Conservation (phyloP, 2,329 filamentous ascomycete genomes). For the Westerdykella ornata region DNA sequence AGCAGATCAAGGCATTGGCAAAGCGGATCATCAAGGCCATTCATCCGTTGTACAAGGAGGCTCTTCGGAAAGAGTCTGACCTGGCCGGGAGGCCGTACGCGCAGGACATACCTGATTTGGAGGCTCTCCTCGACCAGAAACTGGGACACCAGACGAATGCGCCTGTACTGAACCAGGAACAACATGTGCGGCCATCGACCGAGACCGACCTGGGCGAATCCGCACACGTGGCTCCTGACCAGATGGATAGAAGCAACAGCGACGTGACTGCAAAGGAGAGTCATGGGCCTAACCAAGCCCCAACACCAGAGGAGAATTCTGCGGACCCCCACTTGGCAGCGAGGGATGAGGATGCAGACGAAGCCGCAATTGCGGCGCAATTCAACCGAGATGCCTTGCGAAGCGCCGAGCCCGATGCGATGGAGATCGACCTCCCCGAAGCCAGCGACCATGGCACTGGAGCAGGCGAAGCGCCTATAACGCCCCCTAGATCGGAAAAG, state of each 20-base stretch:
- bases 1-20: constrained; percentile 75
- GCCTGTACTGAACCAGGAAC: constrained; percentile 19
- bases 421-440: constrained; percentile 17
- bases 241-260: constrained; percentile 4
- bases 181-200: constrained; percentile 16
- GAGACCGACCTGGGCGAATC: constrained; percentile 11
- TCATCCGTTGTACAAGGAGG: constrained; percentile 69
- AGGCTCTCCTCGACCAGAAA: constrained; percentile 63
- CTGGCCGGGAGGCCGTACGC: constrained; percentile 65
- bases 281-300: constrained; percentile 25
- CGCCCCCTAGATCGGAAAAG: constrained; percentile 55
- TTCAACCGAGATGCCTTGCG: constrained; percentile 26
- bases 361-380: constrained; percentile 33
- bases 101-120: constrained; percentile 64
- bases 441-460: constrained; percentile 33
- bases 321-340: constrained; percentile 20
- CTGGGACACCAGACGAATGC: constrained; percentile 46
- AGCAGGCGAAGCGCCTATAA: constrained; percentile 46
- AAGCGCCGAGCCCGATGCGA: constrained; percentile 11
- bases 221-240: constrained; percentile 7
- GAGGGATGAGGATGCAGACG: constrained; percentile 31
- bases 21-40: constrained; percentile 83
- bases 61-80: constrained; percentile 74
- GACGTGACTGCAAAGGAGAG: constrained; percentile 9
- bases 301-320: constrained; percentile 32